Base-by-base conservation (phyloP, 2,329 filamentous ascomycete genomes). In the Xylaria sp. region DNA sequence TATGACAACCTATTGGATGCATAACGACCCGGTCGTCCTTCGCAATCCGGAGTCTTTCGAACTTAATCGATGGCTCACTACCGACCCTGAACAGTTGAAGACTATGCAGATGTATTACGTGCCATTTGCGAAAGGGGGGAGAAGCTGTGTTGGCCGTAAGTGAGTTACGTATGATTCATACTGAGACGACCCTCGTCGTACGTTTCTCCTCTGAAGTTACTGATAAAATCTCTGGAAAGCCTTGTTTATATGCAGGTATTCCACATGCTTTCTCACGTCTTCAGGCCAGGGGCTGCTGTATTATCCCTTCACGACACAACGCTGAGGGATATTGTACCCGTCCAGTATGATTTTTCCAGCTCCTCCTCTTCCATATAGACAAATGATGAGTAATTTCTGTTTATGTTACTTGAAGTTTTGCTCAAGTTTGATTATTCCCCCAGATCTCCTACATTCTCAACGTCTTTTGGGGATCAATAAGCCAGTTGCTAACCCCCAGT, bases 1-100 rank as follows among this genome's bases (percentile, higher is more conserved):
- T 9, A 59, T 64, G 62, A 65, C 62, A n/a, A 54, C 46, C 12
- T 25, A 41, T 41, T 65, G 46, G 62, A 65, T 65, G 62, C 55
- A 65, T n/a, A 59, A 58, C 20, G 46, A 64, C 18, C 55, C 62
- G 3, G 18, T n/a, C 36, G 62, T 54, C 12, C 59, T 64, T 23
- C 36, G 46, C 7, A 8, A 59, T 4, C 62, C 62, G 23, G 62
- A 65, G 33, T 59, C n/a, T 46, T 59, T 65, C 28, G 55, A 65
- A 43, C 55, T 48, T 46, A 18, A 23, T n/a, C 55, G 62, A 43
- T 59, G 62, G 55, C 62, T 65, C 1, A 54, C 62, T 2, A 3
- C 55, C 6, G 39, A 36, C 8, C 18, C 36, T 18, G 33, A 54
- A 13, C 12, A 36, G 25, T 36, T 65, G 12, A 65, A 60, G 12